Evolutionary conservation across 176 grass and related monocot species (phyloP).

Genomic region (Carex cristatella): DNA sequence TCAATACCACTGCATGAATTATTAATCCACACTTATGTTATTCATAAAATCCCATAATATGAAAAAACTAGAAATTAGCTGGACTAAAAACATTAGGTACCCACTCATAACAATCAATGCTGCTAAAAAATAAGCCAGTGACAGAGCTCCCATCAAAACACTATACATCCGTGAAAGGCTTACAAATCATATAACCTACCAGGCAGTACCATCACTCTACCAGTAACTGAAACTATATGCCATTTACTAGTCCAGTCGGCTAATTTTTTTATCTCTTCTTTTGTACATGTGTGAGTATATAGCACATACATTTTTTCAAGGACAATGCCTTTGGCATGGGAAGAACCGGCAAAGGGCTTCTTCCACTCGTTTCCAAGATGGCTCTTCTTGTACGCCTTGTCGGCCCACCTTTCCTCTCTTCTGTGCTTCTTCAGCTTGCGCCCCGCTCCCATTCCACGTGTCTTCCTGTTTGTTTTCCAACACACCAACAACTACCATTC

Average conservation of each 20-base stretch:
- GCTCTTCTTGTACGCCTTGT: conserved; percentile 19
- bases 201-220: background rate
- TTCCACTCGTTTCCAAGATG: conserved; percentile 25
- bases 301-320: conserved; percentile 21
- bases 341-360: conserved; percentile 14
- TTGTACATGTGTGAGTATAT: background rate
- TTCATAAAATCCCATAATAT: background rate
- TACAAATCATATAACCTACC: background rate
- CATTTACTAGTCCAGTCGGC: background rate
- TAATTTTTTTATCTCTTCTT: background rate
- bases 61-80: background rate
- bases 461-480: conserved; percentile 3
- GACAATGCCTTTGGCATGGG: conserved; percentile 17
- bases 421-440: conserved; percentile 17
- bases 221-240: background rate
- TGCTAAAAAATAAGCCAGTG: background rate
- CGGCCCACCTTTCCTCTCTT: conserved; percentile 21
- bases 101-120: background rate
- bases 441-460: conserved; percentile 20
- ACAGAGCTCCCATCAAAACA: background rate
- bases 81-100: background rate
- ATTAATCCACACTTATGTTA: background rate
- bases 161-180: background rate
- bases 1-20: conserved; percentile 11
- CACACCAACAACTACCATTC: background rate